Conservation (phyloP, 176 grass and related monocot species). For the Pharus latifolius region DNA sequence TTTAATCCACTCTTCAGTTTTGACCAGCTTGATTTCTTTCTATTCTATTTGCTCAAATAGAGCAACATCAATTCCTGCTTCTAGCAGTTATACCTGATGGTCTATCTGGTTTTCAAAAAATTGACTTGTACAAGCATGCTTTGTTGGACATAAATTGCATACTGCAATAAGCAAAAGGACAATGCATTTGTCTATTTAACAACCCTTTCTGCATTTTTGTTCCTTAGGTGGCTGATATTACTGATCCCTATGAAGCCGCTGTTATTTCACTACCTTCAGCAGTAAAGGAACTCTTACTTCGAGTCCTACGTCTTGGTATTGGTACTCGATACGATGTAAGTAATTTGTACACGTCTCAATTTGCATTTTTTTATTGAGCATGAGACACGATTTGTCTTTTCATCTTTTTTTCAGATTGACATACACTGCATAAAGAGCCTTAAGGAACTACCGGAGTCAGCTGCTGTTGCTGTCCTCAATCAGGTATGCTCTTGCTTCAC, state of each 20-base stretch:
- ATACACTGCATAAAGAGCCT: constrained; percentile 51
- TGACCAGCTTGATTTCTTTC: neutral
- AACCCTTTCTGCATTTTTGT: constrained; percentile 3
- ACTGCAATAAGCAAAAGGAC: neutral
- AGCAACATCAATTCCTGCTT: neutral
- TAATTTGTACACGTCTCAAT: neutral
- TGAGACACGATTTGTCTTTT: neutral
- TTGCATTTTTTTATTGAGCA: neutral
- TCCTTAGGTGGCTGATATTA: constrained; percentile 28
- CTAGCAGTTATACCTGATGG: neutral
- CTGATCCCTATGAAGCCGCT: constrained; percentile 69
- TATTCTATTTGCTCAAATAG: neutral
- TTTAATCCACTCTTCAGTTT: neutral
- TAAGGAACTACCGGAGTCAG: constrained; percentile 47
- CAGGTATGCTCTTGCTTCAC: constrained; percentile 41
- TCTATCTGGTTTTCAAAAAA: neutral
- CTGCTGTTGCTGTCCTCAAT: constrained; percentile 75
- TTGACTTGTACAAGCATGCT: neutral
- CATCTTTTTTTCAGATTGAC: constrained; percentile 49
- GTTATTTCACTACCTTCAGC: constrained; percentile 50
- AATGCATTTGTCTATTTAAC: neutral
- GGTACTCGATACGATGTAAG: constrained; percentile 65
- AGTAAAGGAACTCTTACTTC: constrained; percentile 58
- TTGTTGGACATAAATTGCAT: constrained; percentile 10
- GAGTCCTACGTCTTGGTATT: constrained; percentile 59